Evolutionary conservation across 129 eudicot species (phyloP), one percentile per base, ranked within the genome.

Genomic region (Pseudognaphalium luteoalbum): DNA sequence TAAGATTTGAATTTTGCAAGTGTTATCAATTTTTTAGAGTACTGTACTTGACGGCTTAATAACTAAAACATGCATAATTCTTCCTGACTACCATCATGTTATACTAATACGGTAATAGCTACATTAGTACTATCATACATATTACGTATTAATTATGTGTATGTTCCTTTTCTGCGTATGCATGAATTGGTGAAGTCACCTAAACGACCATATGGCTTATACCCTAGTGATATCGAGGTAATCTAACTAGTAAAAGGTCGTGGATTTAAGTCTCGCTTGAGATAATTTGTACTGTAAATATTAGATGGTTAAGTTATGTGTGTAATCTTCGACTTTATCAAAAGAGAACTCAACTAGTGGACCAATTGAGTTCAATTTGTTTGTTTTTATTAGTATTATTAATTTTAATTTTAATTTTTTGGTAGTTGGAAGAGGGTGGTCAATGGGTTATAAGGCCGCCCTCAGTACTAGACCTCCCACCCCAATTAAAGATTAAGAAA

Each of bases 371-470:
- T 39, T 39, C 47, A 39, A 3, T 33, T 41, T 0, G 2, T 42
- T 41, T 4, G 17, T 57, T 19, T 6, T 0, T 17, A 0, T 15
- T 17, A 16, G 10, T 67, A 34, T 1, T 16, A 33, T 62, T 4
- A 17, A 57, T 22, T 33, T n/a, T 67, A 34, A 0, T 16, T 47
- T 62, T 4, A 17, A 57, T 22, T 33, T n/a, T 70, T 47, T 35
- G 42, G 78, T 68, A 9, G 75, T 57, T 68, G 69, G 61, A 57
- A 77, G 72, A 63, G 50, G 70, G 57, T 77, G 75, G 69, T 69
- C 70, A 68, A 59, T 51, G 58, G 22, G 83, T 64, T 79, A 51
- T 8, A 79, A 64, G 78, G 83, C 73, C 68, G 34, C 73, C 68
- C 50, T 79, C 73, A 28, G 5, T 70, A 34, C 1, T 10, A 68